Evolutionary conservation across 2,329 filamentous ascomycete species (phyloP), one percentile per base, ranked within the genome.

Genomic region (Decorospora gaudefroyi): DNA sequence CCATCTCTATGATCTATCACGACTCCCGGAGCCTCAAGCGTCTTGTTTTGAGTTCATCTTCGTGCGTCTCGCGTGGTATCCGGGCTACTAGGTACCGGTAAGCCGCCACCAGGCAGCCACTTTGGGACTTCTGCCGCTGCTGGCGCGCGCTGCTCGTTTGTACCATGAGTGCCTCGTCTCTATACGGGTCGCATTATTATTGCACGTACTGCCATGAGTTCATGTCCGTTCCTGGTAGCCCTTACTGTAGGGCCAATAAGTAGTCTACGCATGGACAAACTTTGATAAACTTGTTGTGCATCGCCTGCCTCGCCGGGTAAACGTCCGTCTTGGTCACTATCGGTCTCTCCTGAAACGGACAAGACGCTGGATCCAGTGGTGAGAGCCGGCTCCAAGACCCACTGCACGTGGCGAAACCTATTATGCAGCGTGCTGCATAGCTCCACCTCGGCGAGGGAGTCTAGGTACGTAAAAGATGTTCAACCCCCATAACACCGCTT

Each of bases 391-490:
- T 42, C 39, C 38, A 26, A 34, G 55, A 50, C 49, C 57, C 57
- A 57, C 55, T 51, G 46, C 51, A 50, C 53, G 51, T 59, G 58
- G 58, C 56, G 33, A 33, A 42, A 31, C 33, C 15, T 42, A 42
- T 41, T 33, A 47, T 46, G 42, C 26, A 13, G 34, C 44, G 46
- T 43, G 26, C 37, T 46, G 31, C 48, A 47, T 47, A 46, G 57
- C 43, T 49, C 51, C 50, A 47, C 44, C 26, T 47, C 15, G 22
- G 44, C 15, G 26, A 40, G 31, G 23, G 26, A 12, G 10, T 21
- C 21, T 10, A 30, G 25, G 43, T 55, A 53, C 56, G 49, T 51
- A 61, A 59, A 47, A 32, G 44, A 51, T 42, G 30, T 27, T 18
- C 13, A 13, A 17, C 26, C 45, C 52, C 55, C 46, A 41, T 29